Percentiles rank a stretch among this genome's conserved stretches.
phyloP scores from a whole-genome alignment of 306 rosid species.

The Lablab purpureus region DNA sequence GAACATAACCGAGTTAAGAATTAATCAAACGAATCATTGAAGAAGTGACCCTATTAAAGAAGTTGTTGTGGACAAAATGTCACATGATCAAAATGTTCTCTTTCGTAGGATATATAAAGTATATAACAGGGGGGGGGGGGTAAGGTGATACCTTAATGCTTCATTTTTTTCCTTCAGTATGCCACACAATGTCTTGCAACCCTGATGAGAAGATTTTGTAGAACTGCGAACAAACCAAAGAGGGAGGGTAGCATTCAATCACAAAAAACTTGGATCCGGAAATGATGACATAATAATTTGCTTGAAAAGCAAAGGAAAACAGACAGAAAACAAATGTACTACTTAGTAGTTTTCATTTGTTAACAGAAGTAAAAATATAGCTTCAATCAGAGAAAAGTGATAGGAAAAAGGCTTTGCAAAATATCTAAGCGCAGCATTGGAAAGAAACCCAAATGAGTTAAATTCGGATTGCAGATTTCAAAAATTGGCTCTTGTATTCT shows the following conservation, averaged over 20 bases:
- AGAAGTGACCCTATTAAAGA: not conserved
- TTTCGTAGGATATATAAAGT: not conserved
- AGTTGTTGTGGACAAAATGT: not conserved
- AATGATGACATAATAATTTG: not conserved
- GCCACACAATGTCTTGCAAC: constrained; percentile 86
- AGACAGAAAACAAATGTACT: too few species aligned
- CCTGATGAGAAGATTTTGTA: constrained; percentile 89
- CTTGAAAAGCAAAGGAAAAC: too few species aligned
- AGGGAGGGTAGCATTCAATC: constrained; percentile 36
- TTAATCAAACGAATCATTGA: not conserved
- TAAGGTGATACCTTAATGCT: constrained; percentile 43
- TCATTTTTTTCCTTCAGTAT: constrained; percentile 53
- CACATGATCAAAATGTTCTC: not conserved
- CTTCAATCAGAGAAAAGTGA: not conserved
- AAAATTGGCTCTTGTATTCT: not conserved
- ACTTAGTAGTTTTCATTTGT: not conserved
- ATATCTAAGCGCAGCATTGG: too few species aligned
- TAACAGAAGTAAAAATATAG: not conserved
- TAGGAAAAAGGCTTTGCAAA: not conserved
- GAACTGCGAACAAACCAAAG: constrained; percentile 64
- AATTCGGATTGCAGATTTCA: not conserved
- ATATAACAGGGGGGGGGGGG: not conserved
- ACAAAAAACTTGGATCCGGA: constrained; percentile 19
- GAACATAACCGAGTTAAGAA: not conserved
- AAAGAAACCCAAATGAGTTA: not conserved